phyloP scores from a whole-genome alignment of 2,329 filamentous ascomycete species.

The Hymenoscyphus scutula region DNA sequence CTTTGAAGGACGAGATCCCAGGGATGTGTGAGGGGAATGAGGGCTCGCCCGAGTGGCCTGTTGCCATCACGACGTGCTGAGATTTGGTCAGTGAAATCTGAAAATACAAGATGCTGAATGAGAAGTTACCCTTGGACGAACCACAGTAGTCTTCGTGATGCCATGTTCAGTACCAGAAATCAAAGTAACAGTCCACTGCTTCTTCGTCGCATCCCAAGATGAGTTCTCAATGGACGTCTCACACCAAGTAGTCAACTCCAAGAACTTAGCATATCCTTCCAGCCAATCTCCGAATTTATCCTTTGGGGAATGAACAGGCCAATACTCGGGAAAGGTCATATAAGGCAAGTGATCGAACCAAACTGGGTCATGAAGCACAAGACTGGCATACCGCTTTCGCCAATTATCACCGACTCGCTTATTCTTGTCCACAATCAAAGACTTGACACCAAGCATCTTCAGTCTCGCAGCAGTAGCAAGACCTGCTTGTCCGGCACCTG shows the following conservation, averaged over 20 bases:
- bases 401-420: conserved; percentile 62
- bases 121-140: conserved; percentile 20
- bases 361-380: conserved; percentile 68
- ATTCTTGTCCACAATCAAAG: conserved; percentile 58
- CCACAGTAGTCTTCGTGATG: background rate
- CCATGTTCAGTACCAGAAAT: conserved; percentile 24
- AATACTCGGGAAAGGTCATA: conserved; percentile 58
- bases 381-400: conserved; percentile 60
- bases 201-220: conserved; percentile 44
- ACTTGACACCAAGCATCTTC: conserved; percentile 54
- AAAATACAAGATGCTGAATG: background rate
- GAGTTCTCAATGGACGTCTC: conserved; percentile 48
- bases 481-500: conserved; percentile 60
- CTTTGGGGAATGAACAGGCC: conserved; percentile 70
- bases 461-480: conserved; percentile 57
- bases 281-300: conserved; percentile 70
- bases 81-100: conserved; percentile 25
- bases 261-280: conserved; percentile 58
- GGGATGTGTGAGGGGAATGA: conserved; percentile 45
- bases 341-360: conserved; percentile 60
- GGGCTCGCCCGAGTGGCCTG: conserved; percentile 55
- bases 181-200: conserved; percentile 56
- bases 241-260: conserved; percentile 68
- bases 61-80: conserved; percentile 26
- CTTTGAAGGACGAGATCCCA: conserved; percentile 53